Evolutionary conservation across 1,284 basidiomycete species (phyloP).

Genomic region (Ceratobasidium sp.): DNA sequence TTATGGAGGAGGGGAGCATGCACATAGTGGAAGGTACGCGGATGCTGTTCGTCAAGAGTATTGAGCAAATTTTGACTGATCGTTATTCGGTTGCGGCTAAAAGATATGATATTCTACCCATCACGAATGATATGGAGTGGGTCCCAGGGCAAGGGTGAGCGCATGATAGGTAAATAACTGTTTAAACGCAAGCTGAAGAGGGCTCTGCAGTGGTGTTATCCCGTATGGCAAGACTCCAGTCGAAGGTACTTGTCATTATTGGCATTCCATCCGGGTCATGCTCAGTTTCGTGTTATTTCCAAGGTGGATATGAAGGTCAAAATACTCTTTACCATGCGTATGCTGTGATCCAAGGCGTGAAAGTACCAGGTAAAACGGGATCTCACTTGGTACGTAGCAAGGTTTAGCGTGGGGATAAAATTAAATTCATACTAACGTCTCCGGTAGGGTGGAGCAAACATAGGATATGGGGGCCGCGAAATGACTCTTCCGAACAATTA

Average conservation of each 20-base stretch:
- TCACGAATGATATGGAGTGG: constrained; percentile 44
- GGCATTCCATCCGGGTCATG: background rate
- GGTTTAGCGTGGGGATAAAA: too few species aligned
- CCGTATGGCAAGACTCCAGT: constrained; percentile 32
- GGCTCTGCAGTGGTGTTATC: constrained; percentile 13
- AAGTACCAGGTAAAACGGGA: constrained; percentile 44
- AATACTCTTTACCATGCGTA: constrained; percentile 43
- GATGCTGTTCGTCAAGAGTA: background rate
- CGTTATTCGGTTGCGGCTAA: background rate
- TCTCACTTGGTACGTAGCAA: constrained; percentile 29
- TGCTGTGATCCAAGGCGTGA: constrained; percentile 24
- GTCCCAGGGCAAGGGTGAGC: constrained; percentile 20
- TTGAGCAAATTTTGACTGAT: background rate
- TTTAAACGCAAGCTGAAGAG: background rate
- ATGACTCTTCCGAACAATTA: constrained; percentile 17
- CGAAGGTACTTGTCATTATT: constrained; percentile 20
- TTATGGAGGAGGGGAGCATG: constrained; percentile 71
- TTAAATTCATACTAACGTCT: background rate
- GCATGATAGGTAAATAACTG: background rate
- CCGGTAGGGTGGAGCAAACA: constrained; percentile 29
- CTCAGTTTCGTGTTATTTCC: background rate
- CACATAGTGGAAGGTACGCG: constrained; percentile 74
- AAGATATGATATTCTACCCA: constrained; percentile 44
- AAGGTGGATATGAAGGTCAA: constrained; percentile 43
- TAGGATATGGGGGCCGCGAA: constrained; percentile 40